Conservation (phyloP, 2,329 filamentous ascomycete species). For the Chaetomium sp. region DNA sequence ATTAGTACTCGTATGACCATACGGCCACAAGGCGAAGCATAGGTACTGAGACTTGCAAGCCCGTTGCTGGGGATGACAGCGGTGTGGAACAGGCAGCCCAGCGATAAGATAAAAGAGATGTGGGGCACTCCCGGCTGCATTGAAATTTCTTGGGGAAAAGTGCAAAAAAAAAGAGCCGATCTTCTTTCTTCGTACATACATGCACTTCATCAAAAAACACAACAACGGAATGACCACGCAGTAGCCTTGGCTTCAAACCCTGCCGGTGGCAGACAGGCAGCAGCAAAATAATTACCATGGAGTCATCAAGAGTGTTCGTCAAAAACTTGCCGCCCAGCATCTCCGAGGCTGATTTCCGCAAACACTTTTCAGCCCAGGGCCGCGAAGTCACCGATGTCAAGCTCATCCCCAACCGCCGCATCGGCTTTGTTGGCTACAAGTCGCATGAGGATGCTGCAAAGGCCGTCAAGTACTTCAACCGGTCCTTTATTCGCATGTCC, state of each 20-base stretch:
- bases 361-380: constrained; percentile 77
- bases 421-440: constrained; percentile 95
- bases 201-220: constrained; percentile 5
- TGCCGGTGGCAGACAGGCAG: constrained; percentile 30
- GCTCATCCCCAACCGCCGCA: constrained; percentile 83
- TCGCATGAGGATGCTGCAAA: constrained; percentile 75
- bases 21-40: fast-evolving
- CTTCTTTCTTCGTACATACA: constrained; percentile 1
- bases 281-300: constrained; percentile 40
- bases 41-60: not conserved
- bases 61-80: not conserved
- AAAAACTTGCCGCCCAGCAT: constrained; percentile 83
- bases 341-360: constrained; percentile 80
- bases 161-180: constrained; percentile 3
- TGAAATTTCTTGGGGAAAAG: constrained; percentile 26
- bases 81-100: not conserved
- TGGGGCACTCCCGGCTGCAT: not conserved
- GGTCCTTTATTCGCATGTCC: constrained; percentile 92
- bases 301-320: constrained; percentile 74
- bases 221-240: constrained; percentile 29
- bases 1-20: not conserved
- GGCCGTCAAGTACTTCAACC: constrained; percentile 94
- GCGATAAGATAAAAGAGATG: constrained; percentile 32
- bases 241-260: constrained; percentile 28
- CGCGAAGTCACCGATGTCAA: constrained; percentile 86